Percentiles rank a stretch among this genome's conserved stretches.
phyloP scores from a whole-genome alignment of 176 grass and related monocot genomes.

The Typha latifolia region DNA sequence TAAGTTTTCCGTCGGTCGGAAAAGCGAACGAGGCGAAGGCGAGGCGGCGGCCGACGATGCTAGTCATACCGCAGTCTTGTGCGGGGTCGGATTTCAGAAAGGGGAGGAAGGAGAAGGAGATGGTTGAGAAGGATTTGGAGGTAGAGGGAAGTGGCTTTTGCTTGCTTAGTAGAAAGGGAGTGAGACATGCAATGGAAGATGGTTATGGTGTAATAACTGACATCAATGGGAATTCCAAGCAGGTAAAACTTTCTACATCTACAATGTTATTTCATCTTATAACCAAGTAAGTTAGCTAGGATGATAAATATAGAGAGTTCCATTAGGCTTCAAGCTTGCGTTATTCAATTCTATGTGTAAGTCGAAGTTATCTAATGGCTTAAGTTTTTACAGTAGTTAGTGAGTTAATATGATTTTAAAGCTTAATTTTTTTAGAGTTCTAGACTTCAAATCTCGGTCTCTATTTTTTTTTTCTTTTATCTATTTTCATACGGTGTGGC shows the following conservation, averaged over 20 bases:
- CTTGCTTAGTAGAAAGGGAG: conserved; percentile 43
- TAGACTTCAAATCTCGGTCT: too few relatives aligned
- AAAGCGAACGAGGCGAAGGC: background rate
- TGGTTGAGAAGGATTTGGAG: conserved; percentile 23
- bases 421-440: too few relatives aligned
- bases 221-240: conserved; percentile 16
- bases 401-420: too few relatives aligned
- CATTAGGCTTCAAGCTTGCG: too few relatives aligned
- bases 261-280: background rate
- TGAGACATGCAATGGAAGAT: conserved; percentile 68
- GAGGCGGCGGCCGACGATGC: conserved; percentile 42
- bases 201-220: conserved; percentile 35
- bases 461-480: too few relatives aligned
- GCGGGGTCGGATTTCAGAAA: background rate
- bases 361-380: too few relatives aligned
- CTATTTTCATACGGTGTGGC: too few relatives aligned
- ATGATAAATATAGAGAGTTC: too few relatives aligned
- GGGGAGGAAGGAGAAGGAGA: background rate
- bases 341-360: too few relatives aligned
- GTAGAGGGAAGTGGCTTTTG: conserved; percentile 43
- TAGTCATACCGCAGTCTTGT: conserved; percentile 42
- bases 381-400: too few relatives aligned
- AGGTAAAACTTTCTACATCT: conserved; percentile 33
- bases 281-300: too few relatives aligned
- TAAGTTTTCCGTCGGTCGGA: background rate